These are phyloP conservation scores for Cystobasidium slooffiae DNA, from an alignment of 1,284 basidiomycete genomes.

Conservation along the genomic window DNA sequence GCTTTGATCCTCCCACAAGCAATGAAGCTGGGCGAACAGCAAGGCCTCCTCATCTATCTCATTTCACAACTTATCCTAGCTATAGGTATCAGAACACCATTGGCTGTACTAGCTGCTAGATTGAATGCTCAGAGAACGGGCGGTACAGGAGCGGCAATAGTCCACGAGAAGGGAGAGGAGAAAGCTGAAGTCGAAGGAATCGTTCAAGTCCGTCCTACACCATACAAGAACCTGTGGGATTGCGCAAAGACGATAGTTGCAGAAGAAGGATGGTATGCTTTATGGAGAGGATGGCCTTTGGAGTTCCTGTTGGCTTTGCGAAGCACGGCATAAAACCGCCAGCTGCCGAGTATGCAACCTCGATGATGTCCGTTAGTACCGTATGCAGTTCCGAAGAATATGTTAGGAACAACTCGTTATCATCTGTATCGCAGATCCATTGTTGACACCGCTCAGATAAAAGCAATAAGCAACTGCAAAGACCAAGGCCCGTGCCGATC, in stretches of 20 bases:
- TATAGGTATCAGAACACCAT: slow-evolving; percentile 34
- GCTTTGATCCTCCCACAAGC: slow-evolving; percentile 27
- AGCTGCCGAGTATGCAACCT: not conserved
- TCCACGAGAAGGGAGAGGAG: slow-evolving; percentile 34
- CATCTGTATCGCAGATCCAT: not conserved
- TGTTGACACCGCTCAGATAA: too few species aligned
- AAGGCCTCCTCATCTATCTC: slow-evolving; percentile 30
- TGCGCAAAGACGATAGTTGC: slow-evolving; percentile 30
- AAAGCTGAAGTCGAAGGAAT: slow-evolving; percentile 32
- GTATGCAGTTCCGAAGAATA: too few species aligned
- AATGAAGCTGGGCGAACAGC: slow-evolving; percentile 22
- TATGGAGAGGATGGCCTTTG: slow-evolving; percentile 42
- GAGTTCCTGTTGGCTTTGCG: slow-evolving; percentile 32
- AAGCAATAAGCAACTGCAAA: too few species aligned
- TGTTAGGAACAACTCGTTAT: not conserved
- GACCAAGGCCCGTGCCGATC: too few species aligned
- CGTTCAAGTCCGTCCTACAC: slow-evolving; percentile 33
- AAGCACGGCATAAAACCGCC: slow-evolving; percentile 9
- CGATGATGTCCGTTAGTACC: too few species aligned
- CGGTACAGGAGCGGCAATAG: slow-evolving; percentile 38
- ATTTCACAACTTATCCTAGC: slow-evolving; percentile 34
- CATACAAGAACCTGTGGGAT: slow-evolving; percentile 35
- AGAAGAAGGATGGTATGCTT: slow-evolving; percentile 41
- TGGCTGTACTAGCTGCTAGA: slow-evolving; percentile 36
- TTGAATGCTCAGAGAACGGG: slow-evolving; percentile 39